Evolutionary conservation across 306 rosid genomes (phyloP), one percentile per base, ranked within the genome.

Genomic region (Rosa persica): DNA sequence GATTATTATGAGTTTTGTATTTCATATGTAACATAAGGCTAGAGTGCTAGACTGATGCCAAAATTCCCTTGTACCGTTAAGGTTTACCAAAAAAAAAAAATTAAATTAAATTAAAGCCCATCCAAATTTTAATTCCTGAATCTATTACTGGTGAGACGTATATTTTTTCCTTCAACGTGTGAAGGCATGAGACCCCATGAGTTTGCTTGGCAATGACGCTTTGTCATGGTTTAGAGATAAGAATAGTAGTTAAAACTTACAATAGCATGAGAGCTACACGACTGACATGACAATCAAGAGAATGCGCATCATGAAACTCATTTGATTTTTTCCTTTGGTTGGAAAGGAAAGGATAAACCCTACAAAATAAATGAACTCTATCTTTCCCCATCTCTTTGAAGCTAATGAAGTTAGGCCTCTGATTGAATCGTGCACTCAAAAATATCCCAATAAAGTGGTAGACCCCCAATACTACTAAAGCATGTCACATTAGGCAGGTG

Each of bases 401-500:
- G 47, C 47, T 38, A 66, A 64, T 34, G 43, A 64, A 64, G 43
- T 34, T 6, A 34, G 11, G 69, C 69, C 69, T 16, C 44, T 64
- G 6, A 66, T 66, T 66, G 69, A 66, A 66, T 66, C 47, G 19
- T 66, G 71, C 70, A 38, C 47, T 66, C 47, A 7, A 38, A 66
- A 66, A 66, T 38, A 66, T 66, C 70, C 25, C 44, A 66, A 36
- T 38, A 19, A 66, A 66, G 70, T 38, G 25, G 27, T 20, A 38
- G 71, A 66, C 47, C 66, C 38, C 39, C 44, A 64, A 7, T 16
- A 15, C 4, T 27, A 15, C 23, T 66, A 66, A 66, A 66, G 71
- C 16, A 19, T 39, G 27, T 66, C 48, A 66, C 71, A 66, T n/a
- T 38, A 64, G 25, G 71, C 46, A 38, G 71, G 71, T 66, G 71